A percentile compares a stretch with the other conserved stretches of the same genome.
phyloP scores from a whole-genome alignment of 306 rosid genomes.

The Abrus pulchellus region DNA sequence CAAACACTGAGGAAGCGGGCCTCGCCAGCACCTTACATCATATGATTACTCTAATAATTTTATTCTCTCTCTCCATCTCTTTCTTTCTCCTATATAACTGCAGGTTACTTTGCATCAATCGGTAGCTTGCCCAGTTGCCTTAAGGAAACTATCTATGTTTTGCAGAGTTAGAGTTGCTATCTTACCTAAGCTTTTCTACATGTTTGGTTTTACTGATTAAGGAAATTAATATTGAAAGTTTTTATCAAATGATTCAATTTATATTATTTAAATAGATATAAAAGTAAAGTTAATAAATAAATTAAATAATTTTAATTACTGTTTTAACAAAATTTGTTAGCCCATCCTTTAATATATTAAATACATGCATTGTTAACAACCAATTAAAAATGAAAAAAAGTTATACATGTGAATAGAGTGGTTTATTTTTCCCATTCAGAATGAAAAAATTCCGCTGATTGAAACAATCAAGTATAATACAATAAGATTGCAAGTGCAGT shows the following conservation, averaged over 20 bases:
- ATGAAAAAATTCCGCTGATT: neutral
- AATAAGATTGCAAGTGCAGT: neutral
- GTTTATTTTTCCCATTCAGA: neutral
- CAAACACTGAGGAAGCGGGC: conserved; percentile 60
- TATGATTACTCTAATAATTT: conserved; percentile 52
- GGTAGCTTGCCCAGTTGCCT: conserved; percentile 14
- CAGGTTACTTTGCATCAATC: conserved; percentile 48
- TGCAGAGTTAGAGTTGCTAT: neutral
- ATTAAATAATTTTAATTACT: too few relatives aligned
- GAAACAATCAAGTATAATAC: neutral
- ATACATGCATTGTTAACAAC: too few relatives aligned
- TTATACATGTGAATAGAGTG: too few relatives aligned
- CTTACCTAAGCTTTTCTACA: neutral
- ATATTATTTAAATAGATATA: too few relatives aligned
- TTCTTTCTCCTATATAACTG: conserved; percentile 35
- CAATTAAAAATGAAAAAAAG: too few relatives aligned
- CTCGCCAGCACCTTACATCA: conserved; percentile 60
- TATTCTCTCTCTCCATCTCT: conserved; percentile 15
- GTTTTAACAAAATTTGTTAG: too few relatives aligned
- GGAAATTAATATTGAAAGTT: too few relatives aligned
- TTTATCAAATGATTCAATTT: too few relatives aligned
- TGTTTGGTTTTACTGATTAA: too few relatives aligned
- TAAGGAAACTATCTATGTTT: conserved; percentile 9
- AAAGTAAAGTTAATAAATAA: too few relatives aligned
- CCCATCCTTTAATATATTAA: too few relatives aligned